Conservation (phyloP, 202 grass and related monocot genomes). For the Eragrostis tef region DNA sequence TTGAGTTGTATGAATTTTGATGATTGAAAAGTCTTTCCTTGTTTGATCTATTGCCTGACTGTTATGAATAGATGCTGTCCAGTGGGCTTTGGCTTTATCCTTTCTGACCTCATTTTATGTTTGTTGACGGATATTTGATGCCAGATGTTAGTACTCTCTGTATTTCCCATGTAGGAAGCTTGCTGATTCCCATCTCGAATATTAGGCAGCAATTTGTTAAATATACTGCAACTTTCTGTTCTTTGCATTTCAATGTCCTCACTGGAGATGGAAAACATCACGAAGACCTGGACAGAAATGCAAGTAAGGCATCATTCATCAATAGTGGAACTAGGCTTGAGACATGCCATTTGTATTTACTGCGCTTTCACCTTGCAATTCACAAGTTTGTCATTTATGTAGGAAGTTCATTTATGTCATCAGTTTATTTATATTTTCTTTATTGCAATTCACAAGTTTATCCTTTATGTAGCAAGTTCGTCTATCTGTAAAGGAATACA, state of each 20-base stretch:
- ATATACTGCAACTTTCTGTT: not conserved
- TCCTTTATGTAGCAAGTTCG: no score
- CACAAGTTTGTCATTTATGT: not conserved
- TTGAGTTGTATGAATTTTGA: slow-evolving; percentile 18
- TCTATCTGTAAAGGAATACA: no score
- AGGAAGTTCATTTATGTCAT: no score
- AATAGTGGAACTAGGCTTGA: not conserved
- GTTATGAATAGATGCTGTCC: no score
- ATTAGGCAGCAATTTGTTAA: not conserved
- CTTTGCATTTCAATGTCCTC: not conserved
- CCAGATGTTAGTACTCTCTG: not conserved
- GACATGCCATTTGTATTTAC: not conserved
- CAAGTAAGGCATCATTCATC: not conserved
- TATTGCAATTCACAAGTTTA: no score
- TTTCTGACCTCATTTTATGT: not conserved
- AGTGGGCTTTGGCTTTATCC: no score
- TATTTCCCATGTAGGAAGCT: not conserved
- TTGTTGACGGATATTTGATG: not conserved
- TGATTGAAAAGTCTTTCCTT: not conserved
- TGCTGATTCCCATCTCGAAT: not conserved
- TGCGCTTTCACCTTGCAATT: not conserved
- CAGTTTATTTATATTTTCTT: no score
- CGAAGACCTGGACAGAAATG: not conserved
- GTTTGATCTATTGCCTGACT: not conserved
- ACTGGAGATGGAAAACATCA: not conserved